Base-by-base conservation (phyloP, 495 filamentous ascomycete species). In the Beverwykella pulmonaria region DNA sequence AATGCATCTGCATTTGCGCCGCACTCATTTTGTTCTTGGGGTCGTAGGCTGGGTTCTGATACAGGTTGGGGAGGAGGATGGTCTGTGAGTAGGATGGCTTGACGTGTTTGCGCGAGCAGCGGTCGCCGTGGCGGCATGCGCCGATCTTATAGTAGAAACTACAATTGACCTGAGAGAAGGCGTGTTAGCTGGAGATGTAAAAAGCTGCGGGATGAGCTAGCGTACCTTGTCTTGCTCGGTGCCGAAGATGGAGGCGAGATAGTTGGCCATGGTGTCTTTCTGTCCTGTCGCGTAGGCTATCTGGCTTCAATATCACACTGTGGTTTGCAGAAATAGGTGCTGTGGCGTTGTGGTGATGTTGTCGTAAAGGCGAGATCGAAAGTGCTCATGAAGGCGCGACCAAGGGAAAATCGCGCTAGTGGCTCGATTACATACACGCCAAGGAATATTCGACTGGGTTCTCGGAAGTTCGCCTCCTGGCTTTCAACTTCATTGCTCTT, bases 161-260 rank as follows among this genome's bases (percentile, higher is more conserved):
- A 79, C 88, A 90, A 78, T 90, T 90, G 71, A 83, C 81, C 67
- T 75, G 17, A 25, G 27, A 25, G 50, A 30, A 12, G 30, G 10
- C 17, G 30, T 41, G 36, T 69, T 48, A 65, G 73, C 27, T 64
- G n/a, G 32, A 48, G n/a, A 32, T 26, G 22, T 23, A 19, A 48
- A 26, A 10, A 14, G 6, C 12, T 15, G 30, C 6, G 32, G n/a
- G n/a, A n/a, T n/a, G 59, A 61, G 8, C n/a, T 6, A 7, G 27
- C 68, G 22, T 77, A 83, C 89, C 77, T 98, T 98, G 87, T 98
- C 94, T 77, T 97, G 95, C 82, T 98, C 95, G 8, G 94, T 98
- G 73, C 94, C 94, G 86, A 98, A 98, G 81, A 98, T 98, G 74
- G 92, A 96, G 76, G 94, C 94, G 77, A 98, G 92, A 76, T 98